A percentile compares a stretch with the other conserved stretches of the same genome.
phyloP scores from a whole-genome alignment of 2,329 filamentous ascomycete genomes.

The Mycogone perniciosa region DNA sequence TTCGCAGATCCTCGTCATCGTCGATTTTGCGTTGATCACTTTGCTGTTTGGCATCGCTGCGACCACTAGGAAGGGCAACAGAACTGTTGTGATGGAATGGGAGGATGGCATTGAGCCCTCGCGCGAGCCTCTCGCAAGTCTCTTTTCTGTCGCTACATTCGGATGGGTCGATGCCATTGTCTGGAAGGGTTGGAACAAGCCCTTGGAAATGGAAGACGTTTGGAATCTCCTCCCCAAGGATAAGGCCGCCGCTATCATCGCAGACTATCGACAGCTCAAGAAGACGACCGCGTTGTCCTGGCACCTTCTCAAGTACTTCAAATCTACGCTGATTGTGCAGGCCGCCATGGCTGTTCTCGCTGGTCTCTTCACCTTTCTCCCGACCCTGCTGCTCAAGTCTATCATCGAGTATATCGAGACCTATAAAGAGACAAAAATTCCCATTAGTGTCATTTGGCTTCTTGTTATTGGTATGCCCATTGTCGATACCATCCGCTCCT shows the following conservation, averaged over 20 bases:
- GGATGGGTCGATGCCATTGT: constrained; percentile 87
- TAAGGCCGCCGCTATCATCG: constrained; percentile 74
- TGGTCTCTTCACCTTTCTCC: constrained; percentile 81
- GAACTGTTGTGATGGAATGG: constrained; percentile 78
- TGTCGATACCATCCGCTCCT: constrained; percentile 72
- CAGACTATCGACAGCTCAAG: constrained; percentile 77
- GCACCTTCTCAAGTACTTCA: constrained; percentile 83
- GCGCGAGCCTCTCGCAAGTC: constrained; percentile 76
- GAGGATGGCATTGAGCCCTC: constrained; percentile 85
- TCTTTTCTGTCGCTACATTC: constrained; percentile 84
- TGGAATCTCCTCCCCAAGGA: constrained; percentile 89
- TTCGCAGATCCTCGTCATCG: constrained; percentile 58
- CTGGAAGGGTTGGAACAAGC: constrained; percentile 78
- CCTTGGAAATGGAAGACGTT: constrained; percentile 75
- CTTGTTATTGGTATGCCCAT: constrained; percentile 87
- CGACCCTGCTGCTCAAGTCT: constrained; percentile 81
- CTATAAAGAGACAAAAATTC: constrained; percentile 59
- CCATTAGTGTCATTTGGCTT: constrained; percentile 87
- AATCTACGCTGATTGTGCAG: constrained; percentile 66
- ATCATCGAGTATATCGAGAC: constrained; percentile 89
- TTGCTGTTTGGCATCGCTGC: constrained; percentile 70
- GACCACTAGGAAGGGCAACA: constrained; percentile 86
- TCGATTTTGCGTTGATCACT: constrained; percentile 68
- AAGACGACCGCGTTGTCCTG: constrained; percentile 73
- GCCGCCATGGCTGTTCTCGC: constrained; percentile 72